A percentile compares a stretch with the other conserved stretches of the same genome.
These are phyloP conservation scores for Fusarium sp. DNA, from an alignment of 2,329 filamentous ascomycete species.

Conservation along the genomic window DNA sequence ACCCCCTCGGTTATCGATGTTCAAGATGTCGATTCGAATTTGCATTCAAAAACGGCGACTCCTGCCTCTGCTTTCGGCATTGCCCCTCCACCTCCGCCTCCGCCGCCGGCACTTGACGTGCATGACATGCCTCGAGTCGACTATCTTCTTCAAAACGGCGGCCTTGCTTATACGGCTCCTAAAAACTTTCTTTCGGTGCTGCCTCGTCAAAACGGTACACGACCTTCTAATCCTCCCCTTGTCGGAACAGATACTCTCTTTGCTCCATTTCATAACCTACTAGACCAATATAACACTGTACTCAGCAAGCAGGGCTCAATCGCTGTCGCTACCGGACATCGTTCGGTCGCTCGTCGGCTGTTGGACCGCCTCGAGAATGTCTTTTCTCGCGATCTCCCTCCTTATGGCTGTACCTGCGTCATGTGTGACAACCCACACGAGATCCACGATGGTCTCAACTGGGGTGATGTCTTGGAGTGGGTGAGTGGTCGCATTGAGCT, in stretches of 20 bases:
- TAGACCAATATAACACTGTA: conserved; percentile 88
- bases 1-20: conserved; percentile 52
- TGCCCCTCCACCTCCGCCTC: conserved; percentile 67
- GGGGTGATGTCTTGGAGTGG: conserved; percentile 94
- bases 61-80: conserved; percentile 50
- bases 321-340: conserved; percentile 94
- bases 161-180: conserved; percentile 76
- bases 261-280: conserved; percentile 81
- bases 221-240: conserved; percentile 72
- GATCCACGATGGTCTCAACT: conserved; percentile 81
- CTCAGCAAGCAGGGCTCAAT: conserved; percentile 87
- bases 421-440: conserved; percentile 77
- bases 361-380: conserved; percentile 93
- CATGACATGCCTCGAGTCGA: conserved; percentile 85
- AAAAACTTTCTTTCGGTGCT: conserved; percentile 77
- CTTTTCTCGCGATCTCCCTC: conserved; percentile 91
- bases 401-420: conserved; percentile 84
- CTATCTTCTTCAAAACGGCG: conserved; percentile 91
- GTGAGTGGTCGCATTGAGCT: conserved; percentile 90
- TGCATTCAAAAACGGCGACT: conserved; percentile 56
- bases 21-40: conserved; percentile 50
- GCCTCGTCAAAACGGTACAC: conserved; percentile 66
- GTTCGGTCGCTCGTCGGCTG: conserved; percentile 89
- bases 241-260: conserved; percentile 80
- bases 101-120: conserved; percentile 78